Conservation (phyloP, 2,329 filamentous ascomycete genomes). For the Alternaria ventricosa region DNA sequence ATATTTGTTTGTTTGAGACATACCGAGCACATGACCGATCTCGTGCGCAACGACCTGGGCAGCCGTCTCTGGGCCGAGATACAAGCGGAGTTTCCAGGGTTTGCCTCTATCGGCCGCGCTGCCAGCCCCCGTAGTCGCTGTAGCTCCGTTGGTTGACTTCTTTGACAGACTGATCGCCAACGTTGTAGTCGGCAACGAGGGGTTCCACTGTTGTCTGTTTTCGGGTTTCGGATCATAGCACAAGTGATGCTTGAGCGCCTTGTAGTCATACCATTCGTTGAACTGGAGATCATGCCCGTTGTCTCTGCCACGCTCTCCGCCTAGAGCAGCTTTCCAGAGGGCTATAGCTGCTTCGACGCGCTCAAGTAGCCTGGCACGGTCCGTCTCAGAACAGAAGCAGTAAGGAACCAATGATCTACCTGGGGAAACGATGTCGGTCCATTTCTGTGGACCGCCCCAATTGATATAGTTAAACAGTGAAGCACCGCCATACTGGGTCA, state of each 20-base stretch:
- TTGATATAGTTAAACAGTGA: background rate
- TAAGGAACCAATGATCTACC: background rate
- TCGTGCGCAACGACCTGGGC: background rate
- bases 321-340: background rate
- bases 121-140: background rate
- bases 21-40: background rate
- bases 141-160: background rate
- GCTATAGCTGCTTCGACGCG: background rate
- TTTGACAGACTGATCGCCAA: background rate
- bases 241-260: background rate
- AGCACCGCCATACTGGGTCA: background rate
- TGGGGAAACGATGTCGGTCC: background rate
- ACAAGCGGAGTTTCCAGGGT: background rate
- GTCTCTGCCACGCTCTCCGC: background rate
- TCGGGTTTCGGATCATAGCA: background rate
- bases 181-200: background rate
- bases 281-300: background rate
- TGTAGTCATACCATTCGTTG: background rate
- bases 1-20: background rate
- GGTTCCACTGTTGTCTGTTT: background rate
- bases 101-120: background rate
- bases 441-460: background rate
- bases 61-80: background rate
- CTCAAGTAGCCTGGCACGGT: background rate
- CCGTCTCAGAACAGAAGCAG: background rate